Base-by-base conservation (phyloP, 2,329 filamentous ascomycete genomes). In the Reticulascus tulasneorum region DNA sequence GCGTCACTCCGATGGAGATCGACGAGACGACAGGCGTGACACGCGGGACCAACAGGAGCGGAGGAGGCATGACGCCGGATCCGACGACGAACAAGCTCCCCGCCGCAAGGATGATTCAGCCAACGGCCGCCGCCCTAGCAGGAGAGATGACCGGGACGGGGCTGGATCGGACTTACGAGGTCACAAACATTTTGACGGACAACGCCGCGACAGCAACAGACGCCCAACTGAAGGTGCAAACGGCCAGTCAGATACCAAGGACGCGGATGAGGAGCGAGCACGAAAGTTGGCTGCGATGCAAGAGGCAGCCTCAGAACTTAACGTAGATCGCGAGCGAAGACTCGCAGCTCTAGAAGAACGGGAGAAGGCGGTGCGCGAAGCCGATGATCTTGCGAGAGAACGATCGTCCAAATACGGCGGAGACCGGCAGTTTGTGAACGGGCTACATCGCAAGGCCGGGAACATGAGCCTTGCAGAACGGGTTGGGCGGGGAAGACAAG, bases 261-360 rank as follows among this genome's bases (percentile, higher is more conserved):
- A 61, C 5, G 58, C 55, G 7, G 73, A 73, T 15, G 73, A 77
- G 16, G 79, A 84, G 44, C 70, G 72, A n/a, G 78, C 79, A 10
- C 72, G 74, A 17, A 86, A 79, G 54, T 62, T 88, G 13, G 83
- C 80, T 12, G 81, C 79, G 8, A 88, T 89, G 84, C 82, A 86
- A 55, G 73, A 74, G 13, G 82, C 79, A 19, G 84, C 84, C 5
- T 72, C 70, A 2, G 77, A 83, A 9, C 66, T 94, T 30, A 85
- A 91, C 49, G 55, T 67, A n/a, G 80, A 84, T 47, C 79, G 88
- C 21, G 76, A 77, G 46, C 71, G 75, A 40, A 76, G 87, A 17
- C 65, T 94, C 9, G 75, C 77, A 0, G 77, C 78, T 2, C 63
- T 90, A 13, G 79, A 77, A 17, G 75, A 78, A 45, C 71, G 71